Evolutionary conservation across 371 early-diverging fungal species (phyloP).

Genomic region (Quaeritorhiza haematococci): DNA sequence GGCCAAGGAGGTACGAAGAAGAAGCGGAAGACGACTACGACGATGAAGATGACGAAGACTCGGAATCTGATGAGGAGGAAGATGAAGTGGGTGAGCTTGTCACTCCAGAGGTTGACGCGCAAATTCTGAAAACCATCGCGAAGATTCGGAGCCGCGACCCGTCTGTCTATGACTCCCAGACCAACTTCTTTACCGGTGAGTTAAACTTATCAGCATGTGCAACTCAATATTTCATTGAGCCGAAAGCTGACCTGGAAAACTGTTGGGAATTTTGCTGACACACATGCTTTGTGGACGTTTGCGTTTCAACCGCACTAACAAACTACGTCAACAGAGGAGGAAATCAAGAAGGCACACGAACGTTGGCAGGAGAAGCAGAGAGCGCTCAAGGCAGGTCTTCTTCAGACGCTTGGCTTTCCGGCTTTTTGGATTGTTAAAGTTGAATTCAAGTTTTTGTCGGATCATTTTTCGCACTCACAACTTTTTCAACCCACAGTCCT

Average conservation of each 20-base stretch:
- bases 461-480: not conserved
- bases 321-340: conserved; percentile 40
- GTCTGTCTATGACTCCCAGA: conserved; percentile 71
- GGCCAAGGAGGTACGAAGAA: conserved; percentile 18
- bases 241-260: too few relatives aligned
- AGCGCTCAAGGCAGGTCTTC: conserved; percentile 26
- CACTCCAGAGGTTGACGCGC: conserved; percentile 84
- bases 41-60: conserved; percentile 39
- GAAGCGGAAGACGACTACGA: conserved; percentile 20
- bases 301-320: too few relatives aligned
- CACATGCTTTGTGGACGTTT: not conserved
- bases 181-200: conserved; percentile 62
- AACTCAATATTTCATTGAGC: too few relatives aligned
- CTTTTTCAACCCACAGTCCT: not conserved
- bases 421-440: conserved; percentile 6
- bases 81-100: conserved; percentile 83
- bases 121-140: conserved; percentile 85
- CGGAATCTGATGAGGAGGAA: conserved; percentile 66
- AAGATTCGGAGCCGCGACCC: conserved; percentile 73
- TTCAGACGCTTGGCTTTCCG: not conserved
- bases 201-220: too few relatives aligned
- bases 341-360: conserved; percentile 52
- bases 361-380: conserved; percentile 62
- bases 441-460: not conserved
- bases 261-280: not conserved